Evolutionary conservation across 2,329 filamentous ascomycete genomes (phyloP).

Genomic region (Pseudogymnoascus sp.): DNA sequence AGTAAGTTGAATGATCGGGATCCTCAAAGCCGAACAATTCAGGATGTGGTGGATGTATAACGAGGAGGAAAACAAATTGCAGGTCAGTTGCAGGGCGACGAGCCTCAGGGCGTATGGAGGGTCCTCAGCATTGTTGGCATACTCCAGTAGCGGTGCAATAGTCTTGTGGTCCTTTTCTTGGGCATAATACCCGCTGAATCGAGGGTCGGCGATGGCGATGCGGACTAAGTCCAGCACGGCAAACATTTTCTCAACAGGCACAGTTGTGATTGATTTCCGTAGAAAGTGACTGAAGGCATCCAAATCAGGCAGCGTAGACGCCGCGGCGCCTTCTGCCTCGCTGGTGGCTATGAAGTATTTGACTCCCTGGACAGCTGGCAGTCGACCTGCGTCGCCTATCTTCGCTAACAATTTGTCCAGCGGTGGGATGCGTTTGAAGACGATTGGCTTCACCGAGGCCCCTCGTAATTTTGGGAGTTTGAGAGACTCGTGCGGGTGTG

Average conservation of each 20-base stretch:
- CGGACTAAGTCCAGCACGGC: constrained; percentile 80
- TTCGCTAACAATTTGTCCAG: constrained; percentile 76
- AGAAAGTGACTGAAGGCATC: constrained; percentile 57
- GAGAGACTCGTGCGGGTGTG: constrained; percentile 69
- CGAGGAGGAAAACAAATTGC: constrained; percentile 74
- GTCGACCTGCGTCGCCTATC: constrained; percentile 57
- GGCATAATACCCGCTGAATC: constrained; percentile 75
- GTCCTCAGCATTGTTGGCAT: constrained; percentile 48
- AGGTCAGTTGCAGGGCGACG: constrained; percentile 74
- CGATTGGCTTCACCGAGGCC: constrained; percentile 52
- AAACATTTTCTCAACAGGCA: constrained; percentile 65
- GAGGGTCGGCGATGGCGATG: constrained; percentile 67
- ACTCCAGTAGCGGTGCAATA: constrained; percentile 52
- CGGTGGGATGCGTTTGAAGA: constrained; percentile 73
- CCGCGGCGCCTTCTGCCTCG: constrained; percentile 49
- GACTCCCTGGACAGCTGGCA: constrained; percentile 56
- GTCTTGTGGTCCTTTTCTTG: constrained; percentile 64
- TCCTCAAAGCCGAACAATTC: constrained; percentile 43
- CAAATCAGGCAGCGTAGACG: constrained; percentile 66
- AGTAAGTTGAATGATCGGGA: constrained; percentile 60
- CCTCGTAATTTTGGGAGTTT: constrained; percentile 64
- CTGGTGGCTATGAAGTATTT: constrained; percentile 65
- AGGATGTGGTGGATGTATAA: constrained; percentile 63
- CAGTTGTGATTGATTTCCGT: constrained; percentile 42
- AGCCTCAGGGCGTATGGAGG: constrained; percentile 79